Conservation (phyloP, 371 early-diverging fungal species). For the Phascolomyces articulosus region DNA sequence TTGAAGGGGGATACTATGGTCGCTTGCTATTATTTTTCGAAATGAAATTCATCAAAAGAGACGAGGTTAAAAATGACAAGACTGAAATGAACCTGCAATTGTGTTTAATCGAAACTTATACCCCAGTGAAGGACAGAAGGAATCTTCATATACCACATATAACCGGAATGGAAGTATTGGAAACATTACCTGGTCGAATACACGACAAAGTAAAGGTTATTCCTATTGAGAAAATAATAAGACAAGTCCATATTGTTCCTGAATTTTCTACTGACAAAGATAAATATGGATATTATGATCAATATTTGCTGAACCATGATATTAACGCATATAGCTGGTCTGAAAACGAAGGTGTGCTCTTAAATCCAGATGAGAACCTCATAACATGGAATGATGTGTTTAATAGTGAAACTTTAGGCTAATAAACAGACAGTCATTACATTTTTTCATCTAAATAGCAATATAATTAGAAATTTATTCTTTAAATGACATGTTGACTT, state of each 20-base stretch:
- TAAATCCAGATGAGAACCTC: neutral
- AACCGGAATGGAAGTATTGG: slow-evolving; percentile 5
- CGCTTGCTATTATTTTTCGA: slow-evolving; percentile 1
- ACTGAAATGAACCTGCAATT: neutral
- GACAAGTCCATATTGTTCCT: slow-evolving; percentile 6
- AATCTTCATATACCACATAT: neutral
- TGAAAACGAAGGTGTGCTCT: neutral
- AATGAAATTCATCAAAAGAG: neutral
- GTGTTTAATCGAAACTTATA: neutral
- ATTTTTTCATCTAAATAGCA: too few species aligned
- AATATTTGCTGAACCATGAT: slow-evolving; percentile 1
- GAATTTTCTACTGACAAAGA: neutral
- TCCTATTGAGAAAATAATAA: neutral
- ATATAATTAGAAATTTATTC: too few species aligned
- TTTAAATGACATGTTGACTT: too few species aligned
- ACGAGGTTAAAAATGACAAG: too few species aligned
- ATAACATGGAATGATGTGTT: slow-evolving; percentile 4
- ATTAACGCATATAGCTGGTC: neutral
- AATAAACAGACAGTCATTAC: too few species aligned
- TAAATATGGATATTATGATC: neutral
- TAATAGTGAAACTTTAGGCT: too few species aligned
- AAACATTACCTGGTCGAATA: neutral
- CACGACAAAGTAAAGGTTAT: neutral
- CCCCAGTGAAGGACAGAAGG: neutral
- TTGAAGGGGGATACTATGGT: neutral